Evolutionary conservation across 108 stramenopile genomes (phyloP), one percentile per base, ranked within the genome.

Genomic region (Skeletonema potamos): DNA sequence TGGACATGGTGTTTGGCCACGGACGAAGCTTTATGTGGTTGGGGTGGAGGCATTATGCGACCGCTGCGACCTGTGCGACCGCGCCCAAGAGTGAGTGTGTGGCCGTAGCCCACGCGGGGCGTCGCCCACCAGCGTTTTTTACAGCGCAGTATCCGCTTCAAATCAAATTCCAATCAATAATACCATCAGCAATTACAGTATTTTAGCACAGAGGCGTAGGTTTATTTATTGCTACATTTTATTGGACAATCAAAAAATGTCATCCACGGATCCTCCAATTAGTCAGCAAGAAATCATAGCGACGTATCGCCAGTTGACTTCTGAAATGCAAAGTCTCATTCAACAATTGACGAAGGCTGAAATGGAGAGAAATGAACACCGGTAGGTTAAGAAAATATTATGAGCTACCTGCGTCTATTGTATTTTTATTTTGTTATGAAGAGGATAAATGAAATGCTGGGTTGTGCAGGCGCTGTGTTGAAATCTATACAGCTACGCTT

Each of bases 301-400:
- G 22, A 80, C 82, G 8, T 84, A 84, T 29, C 76, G 67, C 30
- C 72, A 83, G 59, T 81, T 88, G 85, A 70, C 73, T 48, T 72
- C 77, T 27, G 86, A 88, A 60, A 72, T 85, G 61, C 74, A 83
- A 43, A 63, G 83, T 44, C 79, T 87, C 36, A 72, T 87, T 41
- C 84, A 85, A 55, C 70, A 87, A 46, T 44, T 85, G 46, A 85
- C 84, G 9, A 86, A 88, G 74, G 60, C 85, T 72, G 86, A 88
- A 28, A 72, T 82, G 67, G 77, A 79, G 76, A 59, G 79, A 54
- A 81, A 82, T 58, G 79, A 81, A 36, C 83, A 84, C 54, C 41
- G 62, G 74, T 81, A 43, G 15, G 83, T 54, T 33, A 8, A 39
- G 6, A 17, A 28, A 32, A 12, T n/a, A 17, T n/a, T n/a, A n/a